Percentiles rank a stretch among this genome's conserved stretches.
Evolutionary conservation across 139 green algal species (phyloP).

Genomic region (Diplosphaera chodatii): DNA sequence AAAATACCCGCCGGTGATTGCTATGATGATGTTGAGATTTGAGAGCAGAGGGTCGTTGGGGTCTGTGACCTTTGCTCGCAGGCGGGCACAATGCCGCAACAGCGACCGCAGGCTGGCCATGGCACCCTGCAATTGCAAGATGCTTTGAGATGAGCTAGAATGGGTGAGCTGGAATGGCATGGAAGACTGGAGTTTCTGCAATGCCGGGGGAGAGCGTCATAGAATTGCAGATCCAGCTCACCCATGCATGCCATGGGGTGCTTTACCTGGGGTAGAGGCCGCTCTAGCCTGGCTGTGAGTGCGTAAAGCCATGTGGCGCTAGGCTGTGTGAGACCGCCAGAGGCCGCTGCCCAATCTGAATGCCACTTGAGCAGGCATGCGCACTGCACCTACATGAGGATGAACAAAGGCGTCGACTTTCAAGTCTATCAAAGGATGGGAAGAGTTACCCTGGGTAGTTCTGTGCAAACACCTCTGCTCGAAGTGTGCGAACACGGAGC

Average conservation of each 20-base stretch:
- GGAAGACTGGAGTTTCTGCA: too few species aligned
- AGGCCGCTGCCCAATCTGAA: neutral
- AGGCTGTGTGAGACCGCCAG: neutral
- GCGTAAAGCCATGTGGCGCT: constrained; percentile 38
- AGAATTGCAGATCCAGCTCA: too few species aligned
- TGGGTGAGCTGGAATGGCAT: too few species aligned
- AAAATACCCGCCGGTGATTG: constrained; percentile 70
- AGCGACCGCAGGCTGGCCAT: constrained; percentile 35
- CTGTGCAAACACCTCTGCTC: too few species aligned
- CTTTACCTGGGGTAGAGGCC: constrained; percentile 26
- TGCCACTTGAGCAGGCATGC: constrained; percentile 13
- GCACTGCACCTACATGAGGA: neutral
- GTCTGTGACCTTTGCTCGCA: constrained; percentile 18
- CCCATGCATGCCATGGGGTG: too few species aligned
- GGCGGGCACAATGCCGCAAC: constrained; percentile 39
- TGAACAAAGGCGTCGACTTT: too few species aligned
- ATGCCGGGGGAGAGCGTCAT: too few species aligned
- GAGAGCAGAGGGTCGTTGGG: constrained; percentile 37
- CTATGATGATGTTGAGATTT: constrained; percentile 68
- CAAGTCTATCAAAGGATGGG: too few species aligned
- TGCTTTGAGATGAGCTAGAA: too few species aligned
- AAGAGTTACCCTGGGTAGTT: too few species aligned
- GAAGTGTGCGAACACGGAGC: too few species aligned
- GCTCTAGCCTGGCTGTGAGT: constrained; percentile 33
- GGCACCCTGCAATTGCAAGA: constrained; percentile 16